Evolutionary conservation across 306 rosid species (phyloP).

Genomic region (Trifolium pratense): DNA sequence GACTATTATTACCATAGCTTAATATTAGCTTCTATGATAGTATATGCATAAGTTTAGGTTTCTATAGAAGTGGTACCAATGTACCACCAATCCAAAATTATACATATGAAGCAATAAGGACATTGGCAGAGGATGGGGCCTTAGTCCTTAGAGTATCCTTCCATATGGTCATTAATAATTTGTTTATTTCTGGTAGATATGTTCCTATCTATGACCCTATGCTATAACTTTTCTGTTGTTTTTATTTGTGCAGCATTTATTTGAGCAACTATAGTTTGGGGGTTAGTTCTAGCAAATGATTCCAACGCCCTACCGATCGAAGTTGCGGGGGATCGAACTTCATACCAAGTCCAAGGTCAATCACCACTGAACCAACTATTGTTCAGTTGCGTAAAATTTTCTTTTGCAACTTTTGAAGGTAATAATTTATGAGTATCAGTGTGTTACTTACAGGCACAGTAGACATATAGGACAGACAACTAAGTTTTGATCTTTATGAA

Average conservation of each 20-base stretch:
- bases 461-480: constrained; percentile 29
- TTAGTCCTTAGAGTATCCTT: constrained; percentile 16
- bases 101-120: constrained; percentile 1
- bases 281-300: too few relatives aligned
- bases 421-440: constrained; percentile 7
- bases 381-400: constrained; percentile 14
- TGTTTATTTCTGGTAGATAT: background rate
- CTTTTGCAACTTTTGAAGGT: constrained; percentile 21
- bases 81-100: background rate
- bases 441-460: background rate
- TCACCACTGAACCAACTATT: too few relatives aligned
- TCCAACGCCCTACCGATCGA: too few relatives aligned
- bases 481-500: constrained; percentile 33
- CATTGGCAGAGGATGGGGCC: constrained; percentile 12
- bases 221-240: constrained; percentile 26
- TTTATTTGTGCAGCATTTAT: constrained; percentile 40
- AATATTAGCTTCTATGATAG: background rate
- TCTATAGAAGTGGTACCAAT: background rate
- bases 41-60: constrained; percentile 9
- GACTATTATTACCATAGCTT: background rate
- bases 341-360: too few relatives aligned
- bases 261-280: constrained; percentile 15
- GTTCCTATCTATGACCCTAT: constrained; percentile 13
- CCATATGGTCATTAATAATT: background rate
- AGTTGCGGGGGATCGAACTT: too few relatives aligned